Conservation (phyloP, 441 rosid genomes). For the Arabidopsis lyrata region DNA sequence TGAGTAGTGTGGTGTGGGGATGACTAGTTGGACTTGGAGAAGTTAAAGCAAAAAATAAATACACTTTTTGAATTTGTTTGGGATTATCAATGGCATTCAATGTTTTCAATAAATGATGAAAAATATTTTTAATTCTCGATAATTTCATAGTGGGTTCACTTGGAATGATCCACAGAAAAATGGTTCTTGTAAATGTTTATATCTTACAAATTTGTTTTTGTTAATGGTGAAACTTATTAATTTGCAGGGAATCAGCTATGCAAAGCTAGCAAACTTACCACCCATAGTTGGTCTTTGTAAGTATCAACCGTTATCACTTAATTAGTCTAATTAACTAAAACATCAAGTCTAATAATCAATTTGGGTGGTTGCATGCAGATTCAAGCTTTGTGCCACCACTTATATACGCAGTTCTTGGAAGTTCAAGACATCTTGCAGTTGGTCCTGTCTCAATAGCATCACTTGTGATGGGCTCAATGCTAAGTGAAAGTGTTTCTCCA, state of each 20-base stretch:
- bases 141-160: conserved; percentile 23
- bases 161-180: not conserved
- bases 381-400: conserved; percentile 99
- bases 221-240: not conserved
- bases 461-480: conserved; percentile 96
- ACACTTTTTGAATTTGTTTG: conserved; percentile 25
- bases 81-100: conserved; percentile 36
- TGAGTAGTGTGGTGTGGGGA: conserved; percentile 30
- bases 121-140: not conserved
- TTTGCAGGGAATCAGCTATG: conserved; percentile 94
- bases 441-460: conserved; percentile 99
- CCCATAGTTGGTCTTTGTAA: conserved; percentile 94
- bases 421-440: conserved; percentile 90
- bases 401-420: conserved; percentile 86
- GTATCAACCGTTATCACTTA: conserved; percentile 43
- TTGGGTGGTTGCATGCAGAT: conserved; percentile 57
- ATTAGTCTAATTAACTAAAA: not conserved
- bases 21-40: conserved; percentile 33
- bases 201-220: not conserved
- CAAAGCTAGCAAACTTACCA: conserved; percentile 96
- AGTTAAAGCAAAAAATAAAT: conserved; percentile 27
- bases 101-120: conserved; percentile 26
- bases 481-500: conserved; percentile 75
- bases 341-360: conserved; percentile 3
- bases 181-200: not conserved